Evolutionary conservation across 2,329 filamentous ascomycete species (phyloP).

Genomic region (Hawksworthiomyces lignivorus): DNA sequence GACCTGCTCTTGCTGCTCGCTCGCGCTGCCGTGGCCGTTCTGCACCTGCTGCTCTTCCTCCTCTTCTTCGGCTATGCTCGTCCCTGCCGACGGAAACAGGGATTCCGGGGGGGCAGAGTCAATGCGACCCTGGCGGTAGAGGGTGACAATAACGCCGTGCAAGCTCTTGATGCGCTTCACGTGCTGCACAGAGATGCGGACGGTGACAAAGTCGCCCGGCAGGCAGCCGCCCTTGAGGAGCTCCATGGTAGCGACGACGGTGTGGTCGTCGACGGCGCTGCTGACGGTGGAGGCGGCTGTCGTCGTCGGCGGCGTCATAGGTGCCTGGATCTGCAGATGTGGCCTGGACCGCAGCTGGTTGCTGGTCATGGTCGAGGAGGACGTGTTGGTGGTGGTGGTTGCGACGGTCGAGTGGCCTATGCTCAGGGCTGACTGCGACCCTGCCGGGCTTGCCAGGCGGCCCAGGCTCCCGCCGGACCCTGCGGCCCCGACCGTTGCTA

Average conservation of each 20-base stretch:
- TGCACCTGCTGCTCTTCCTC: not conserved
- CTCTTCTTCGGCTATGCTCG: constrained; percentile 8
- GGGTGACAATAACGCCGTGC: constrained; percentile 84
- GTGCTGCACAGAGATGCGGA: constrained; percentile 78
- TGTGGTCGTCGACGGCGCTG: constrained; percentile 52
- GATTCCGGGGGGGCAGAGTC: constrained; percentile 60
- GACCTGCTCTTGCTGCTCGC: not conserved
- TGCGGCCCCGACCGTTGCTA: not conserved
- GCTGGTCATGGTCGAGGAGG: constrained; percentile 5
- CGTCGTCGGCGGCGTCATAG: not conserved
- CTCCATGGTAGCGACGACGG: constrained; percentile 80
- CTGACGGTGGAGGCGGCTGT: constrained; percentile 10
- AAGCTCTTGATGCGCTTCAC: constrained; percentile 85
- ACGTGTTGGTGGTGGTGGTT: constrained; percentile 3
- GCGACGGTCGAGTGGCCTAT: constrained; percentile 1
- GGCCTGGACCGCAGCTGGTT: not conserved
- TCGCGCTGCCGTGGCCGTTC: not conserved
- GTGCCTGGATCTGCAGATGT: not conserved
- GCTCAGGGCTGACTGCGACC: constrained; percentile 27
- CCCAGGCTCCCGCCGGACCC: constrained; percentile 28
- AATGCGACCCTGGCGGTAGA: constrained; percentile 85
- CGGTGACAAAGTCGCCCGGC: constrained; percentile 72
- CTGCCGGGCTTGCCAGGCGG: constrained; percentile 35
- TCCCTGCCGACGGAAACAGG: constrained; percentile 28
- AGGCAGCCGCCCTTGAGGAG: constrained; percentile 75